Conservation (phyloP, 2,329 filamentous ascomycete genomes). For the Alternaria solani region DNA sequence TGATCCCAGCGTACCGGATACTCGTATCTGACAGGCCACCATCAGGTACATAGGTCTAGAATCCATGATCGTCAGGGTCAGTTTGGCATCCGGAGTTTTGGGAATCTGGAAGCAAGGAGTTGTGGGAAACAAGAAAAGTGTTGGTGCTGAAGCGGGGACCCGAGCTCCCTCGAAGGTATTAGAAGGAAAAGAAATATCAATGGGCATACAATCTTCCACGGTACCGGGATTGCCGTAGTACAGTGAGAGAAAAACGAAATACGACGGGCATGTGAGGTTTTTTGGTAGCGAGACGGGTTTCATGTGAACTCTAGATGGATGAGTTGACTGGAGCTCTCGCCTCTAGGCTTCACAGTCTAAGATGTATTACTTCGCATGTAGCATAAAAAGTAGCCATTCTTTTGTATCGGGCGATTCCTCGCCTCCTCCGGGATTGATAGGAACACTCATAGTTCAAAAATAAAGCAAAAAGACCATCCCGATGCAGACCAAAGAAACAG, state of each 20-base stretch:
- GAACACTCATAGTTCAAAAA: background rate
- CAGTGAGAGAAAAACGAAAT: background rate
- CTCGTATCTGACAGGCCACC: background rate
- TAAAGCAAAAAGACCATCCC: background rate
- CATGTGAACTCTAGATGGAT: background rate
- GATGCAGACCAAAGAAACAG: background rate
- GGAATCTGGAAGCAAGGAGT: background rate
- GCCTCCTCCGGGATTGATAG: background rate
- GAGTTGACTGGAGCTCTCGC: background rate
- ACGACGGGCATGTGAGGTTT: background rate
- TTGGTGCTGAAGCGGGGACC: background rate
- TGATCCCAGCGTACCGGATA: background rate
- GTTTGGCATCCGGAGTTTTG: background rate
- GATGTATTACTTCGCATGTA: background rate
- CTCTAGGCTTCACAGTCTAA: background rate
- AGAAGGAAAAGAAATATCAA: background rate
- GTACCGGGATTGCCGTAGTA: background rate
- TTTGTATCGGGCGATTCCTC: background rate
- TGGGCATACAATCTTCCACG: background rate
- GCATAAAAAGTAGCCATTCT: background rate
- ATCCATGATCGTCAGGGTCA: background rate
- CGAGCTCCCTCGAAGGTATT: background rate
- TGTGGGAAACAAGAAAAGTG: background rate
- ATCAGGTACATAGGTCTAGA: background rate
- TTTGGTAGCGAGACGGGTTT: background rate